Percentiles rank a stretch among this genome's conserved stretches.
These are phyloP conservation scores for Hirsutella thompsonii DNA, from an alignment of 2,329 filamentous ascomycete genomes.

Conservation along the genomic window DNA sequence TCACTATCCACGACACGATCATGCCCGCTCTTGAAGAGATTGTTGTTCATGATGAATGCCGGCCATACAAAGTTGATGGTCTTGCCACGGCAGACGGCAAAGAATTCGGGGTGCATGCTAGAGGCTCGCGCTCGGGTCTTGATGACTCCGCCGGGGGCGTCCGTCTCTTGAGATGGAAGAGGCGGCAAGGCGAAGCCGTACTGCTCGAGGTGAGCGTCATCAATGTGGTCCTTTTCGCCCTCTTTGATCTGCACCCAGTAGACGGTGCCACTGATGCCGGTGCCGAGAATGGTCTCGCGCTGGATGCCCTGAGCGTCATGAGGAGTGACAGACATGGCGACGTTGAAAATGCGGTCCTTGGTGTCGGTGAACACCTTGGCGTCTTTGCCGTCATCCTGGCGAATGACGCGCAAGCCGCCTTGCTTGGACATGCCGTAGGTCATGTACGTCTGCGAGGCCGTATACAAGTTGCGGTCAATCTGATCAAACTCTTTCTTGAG, in stretches of 20 bases:
- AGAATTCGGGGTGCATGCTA: conserved; percentile 80
- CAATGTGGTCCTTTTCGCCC: conserved; percentile 65
- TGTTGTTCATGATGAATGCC: conserved; percentile 47
- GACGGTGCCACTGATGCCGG: conserved; percentile 89
- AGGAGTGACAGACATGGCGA: conserved; percentile 64
- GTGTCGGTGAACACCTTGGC: conserved; percentile 85
- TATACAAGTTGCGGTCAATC: conserved; percentile 84
- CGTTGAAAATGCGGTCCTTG: conserved; percentile 89
- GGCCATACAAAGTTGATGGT: conserved; percentile 84
- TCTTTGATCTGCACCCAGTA: conserved; percentile 83
- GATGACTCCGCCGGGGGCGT: conserved; percentile 79
- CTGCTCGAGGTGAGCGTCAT: conserved; percentile 66
- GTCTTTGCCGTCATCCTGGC: conserved; percentile 85
- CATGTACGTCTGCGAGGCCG: conserved; percentile 83
- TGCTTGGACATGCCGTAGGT: conserved; percentile 90
- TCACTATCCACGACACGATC: conserved; percentile 73
- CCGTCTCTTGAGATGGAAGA: conserved; percentile 73
- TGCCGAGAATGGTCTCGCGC: conserved; percentile 77
- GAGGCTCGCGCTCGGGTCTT: conserved; percentile 93
- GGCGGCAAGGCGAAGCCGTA: conserved; percentile 85
- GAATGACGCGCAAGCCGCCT: conserved; percentile 82
- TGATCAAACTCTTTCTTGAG: conserved; percentile 98
- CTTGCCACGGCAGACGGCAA: conserved; percentile 90
- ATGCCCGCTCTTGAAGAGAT: conserved; percentile 49
- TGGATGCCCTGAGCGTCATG: conserved; percentile 41